Evolutionary conservation across 2,329 filamentous ascomycete species (phyloP).

Genomic region (Curvularia spicifera): DNA sequence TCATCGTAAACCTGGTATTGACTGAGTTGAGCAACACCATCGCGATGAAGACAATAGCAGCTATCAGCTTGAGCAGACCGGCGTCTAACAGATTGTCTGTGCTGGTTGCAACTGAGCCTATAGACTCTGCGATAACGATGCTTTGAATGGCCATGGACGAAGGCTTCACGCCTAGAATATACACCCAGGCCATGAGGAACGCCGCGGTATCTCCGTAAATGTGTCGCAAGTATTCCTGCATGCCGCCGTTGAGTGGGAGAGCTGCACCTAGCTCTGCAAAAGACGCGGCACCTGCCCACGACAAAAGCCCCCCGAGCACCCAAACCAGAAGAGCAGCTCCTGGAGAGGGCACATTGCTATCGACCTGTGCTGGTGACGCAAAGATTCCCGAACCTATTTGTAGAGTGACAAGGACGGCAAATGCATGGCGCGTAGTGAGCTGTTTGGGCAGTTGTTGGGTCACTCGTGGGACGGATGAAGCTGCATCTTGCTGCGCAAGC

Average conservation of each 20-base stretch:
- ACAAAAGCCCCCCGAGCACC: conserved; percentile 66
- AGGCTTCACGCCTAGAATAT: conserved; percentile 69
- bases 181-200: conserved; percentile 70
- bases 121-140: conserved; percentile 64
- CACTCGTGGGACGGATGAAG: conserved; percentile 23
- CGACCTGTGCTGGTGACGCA: conserved; percentile 68
- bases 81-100: conserved; percentile 24
- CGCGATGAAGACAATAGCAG: conserved; percentile 44
- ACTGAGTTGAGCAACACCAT: conserved; percentile 55
- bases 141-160: conserved; percentile 68
- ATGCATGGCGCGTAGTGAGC: conserved; percentile 52
- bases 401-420: conserved; percentile 67
- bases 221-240: conserved; percentile 67
- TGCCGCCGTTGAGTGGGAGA: conserved; percentile 68
- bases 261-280: conserved; percentile 69
- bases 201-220: conserved; percentile 67
- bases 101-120: conserved; percentile 56
- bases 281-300: conserved; percentile 68
- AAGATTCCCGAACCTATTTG: conserved; percentile 71
- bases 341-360: conserved; percentile 68
- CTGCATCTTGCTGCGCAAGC: conserved; percentile 20
- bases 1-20: conserved; percentile 50
- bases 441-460: conserved; percentile 29
- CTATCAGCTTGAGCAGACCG: conserved; percentile 47
- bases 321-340: conserved; percentile 65